Percentiles rank a stretch among this genome's conserved stretches.
phyloP scores from a whole-genome alignment of 148 eudicot species.

The Arbutus unedo region DNA sequence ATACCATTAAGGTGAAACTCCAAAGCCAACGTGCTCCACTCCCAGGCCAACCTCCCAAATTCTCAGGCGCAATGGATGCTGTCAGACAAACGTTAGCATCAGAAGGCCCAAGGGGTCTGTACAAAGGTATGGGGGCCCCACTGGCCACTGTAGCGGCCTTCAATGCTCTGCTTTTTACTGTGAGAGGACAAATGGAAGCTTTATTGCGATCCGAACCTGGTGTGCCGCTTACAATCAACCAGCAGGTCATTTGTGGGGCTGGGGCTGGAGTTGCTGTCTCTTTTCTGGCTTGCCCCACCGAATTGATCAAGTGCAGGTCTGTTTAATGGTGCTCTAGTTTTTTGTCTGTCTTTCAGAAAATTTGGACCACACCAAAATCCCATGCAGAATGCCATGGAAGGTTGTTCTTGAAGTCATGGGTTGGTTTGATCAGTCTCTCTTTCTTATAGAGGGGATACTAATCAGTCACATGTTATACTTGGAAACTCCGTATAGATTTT shows the following conservation, averaged over 20 bases:
- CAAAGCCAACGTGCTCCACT: slow-evolving; percentile 90
- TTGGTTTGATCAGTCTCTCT: not conserved
- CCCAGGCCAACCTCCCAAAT: slow-evolving; percentile 84
- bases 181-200: slow-evolving; percentile 85
- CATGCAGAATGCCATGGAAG: not conserved
- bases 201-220: slow-evolving; percentile 69
- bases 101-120: slow-evolving; percentile 84
- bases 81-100: slow-evolving; percentile 81
- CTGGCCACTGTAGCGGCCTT: slow-evolving; percentile 96
- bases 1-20: slow-evolving; percentile 96
- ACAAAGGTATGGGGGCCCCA: slow-evolving; percentile 99
- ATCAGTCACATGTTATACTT: not conserved
- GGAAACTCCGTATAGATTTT: not conserved
- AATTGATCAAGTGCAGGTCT: slow-evolving; percentile 91
- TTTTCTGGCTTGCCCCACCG: slow-evolving; percentile 89
- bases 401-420: not conserved
- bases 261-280: slow-evolving; percentile 93
- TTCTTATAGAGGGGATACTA: not conserved
- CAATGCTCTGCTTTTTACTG: slow-evolving; percentile 83
- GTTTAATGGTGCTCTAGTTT: not conserved
- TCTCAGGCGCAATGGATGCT: slow-evolving; percentile 81
- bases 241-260: slow-evolving; percentile 78
- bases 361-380: not conserved
- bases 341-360: not conserved
- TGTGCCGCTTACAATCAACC: slow-evolving; percentile 59